Evolutionary conservation across 2,329 filamentous ascomycete genomes (phyloP).

Genomic region (Cordyceps javanica): DNA sequence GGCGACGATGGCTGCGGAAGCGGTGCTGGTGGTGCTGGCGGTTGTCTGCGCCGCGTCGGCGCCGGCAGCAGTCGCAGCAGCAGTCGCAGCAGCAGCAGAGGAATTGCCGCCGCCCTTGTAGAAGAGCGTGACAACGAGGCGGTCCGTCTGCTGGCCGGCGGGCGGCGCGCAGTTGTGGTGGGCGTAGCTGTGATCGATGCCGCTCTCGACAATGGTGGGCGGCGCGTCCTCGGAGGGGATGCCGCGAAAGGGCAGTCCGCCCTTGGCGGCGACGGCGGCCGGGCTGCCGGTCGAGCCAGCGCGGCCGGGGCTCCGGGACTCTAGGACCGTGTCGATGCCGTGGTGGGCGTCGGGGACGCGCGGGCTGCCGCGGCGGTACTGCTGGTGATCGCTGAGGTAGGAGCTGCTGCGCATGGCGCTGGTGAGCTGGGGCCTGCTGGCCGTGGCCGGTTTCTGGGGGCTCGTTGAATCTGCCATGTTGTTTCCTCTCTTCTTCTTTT

Average conservation of each 20-base stretch:
- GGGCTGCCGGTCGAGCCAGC: conserved; percentile 26
- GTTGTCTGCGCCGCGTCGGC: no score
- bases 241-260: conserved; percentile 51
- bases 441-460: not conserved
- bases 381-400: conserved; percentile 57
- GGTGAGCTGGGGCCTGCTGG: conserved; percentile 44
- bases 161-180: conserved; percentile 56
- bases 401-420: conserved; percentile 53
- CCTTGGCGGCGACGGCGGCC: conserved; percentile 24
- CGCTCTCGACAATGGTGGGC: conserved; percentile 55
- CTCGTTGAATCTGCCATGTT: conserved; percentile 9
- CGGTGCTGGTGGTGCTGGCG: not conserved
- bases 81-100: conserved; percentile 23
- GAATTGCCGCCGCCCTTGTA: conserved; percentile 45
- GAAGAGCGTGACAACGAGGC: conserved; percentile 57
- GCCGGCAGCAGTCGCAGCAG: conserved; percentile 18
- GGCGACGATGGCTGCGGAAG: not conserved
- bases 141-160: conserved; percentile 40
- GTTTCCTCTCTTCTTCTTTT: not conserved
- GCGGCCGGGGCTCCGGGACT: conserved; percentile 40
- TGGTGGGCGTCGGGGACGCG: conserved; percentile 48
- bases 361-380: conserved; percentile 45
- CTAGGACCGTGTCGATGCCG: conserved; percentile 60
- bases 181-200: conserved; percentile 55
- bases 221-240: conserved; percentile 54